These are phyloP conservation scores for Vicia sativa DNA, from an alignment of 306 rosid genomes.

Conservation along the genomic window DNA sequence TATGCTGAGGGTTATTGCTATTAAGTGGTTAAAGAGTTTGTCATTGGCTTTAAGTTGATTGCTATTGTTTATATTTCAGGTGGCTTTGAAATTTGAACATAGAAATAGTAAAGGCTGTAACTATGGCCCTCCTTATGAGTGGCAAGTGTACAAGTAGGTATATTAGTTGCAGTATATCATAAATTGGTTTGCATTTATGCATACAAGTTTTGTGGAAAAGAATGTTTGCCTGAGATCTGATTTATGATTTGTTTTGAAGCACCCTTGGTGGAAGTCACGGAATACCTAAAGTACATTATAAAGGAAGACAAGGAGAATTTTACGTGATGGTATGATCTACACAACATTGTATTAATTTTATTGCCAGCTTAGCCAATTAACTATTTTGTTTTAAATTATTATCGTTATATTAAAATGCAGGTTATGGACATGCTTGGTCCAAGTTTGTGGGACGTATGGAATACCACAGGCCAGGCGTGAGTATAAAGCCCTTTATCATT, in stretches of 20 bases:
- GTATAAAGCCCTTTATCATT: constrained; percentile 41
- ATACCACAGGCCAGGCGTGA: constrained; percentile 91
- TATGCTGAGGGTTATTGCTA: constrained; percentile 15
- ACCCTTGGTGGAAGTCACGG: constrained; percentile 98
- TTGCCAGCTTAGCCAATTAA: constrained; percentile 13
- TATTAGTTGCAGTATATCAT: background rate
- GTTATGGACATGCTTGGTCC: constrained; percentile 99
- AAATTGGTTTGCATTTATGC: background rate
- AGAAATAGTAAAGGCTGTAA: constrained; percentile 96
- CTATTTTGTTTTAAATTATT: background rate
- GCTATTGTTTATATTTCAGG: constrained; percentile 56
- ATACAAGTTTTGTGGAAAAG: background rate
- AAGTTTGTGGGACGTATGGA: constrained; percentile 93
- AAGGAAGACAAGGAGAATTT: constrained; percentile 88
- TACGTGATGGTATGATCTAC: constrained; percentile 77
- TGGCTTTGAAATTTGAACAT: constrained; percentile 93
- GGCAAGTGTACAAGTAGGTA: constrained; percentile 98
- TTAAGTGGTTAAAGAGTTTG: background rate
- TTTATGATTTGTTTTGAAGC: constrained; percentile 47
- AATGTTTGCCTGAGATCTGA: background rate
- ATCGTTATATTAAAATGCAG: constrained; percentile 44
- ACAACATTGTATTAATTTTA: background rate
- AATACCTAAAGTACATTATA: constrained; percentile 88
- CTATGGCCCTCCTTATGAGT: constrained; percentile 93
- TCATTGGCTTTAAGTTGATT: constrained; percentile 23